Percentiles rank a stretch among this genome's conserved stretches.
phyloP scores from a whole-genome alignment of 441 rosid species.

The Aquilaria agallochum region DNA sequence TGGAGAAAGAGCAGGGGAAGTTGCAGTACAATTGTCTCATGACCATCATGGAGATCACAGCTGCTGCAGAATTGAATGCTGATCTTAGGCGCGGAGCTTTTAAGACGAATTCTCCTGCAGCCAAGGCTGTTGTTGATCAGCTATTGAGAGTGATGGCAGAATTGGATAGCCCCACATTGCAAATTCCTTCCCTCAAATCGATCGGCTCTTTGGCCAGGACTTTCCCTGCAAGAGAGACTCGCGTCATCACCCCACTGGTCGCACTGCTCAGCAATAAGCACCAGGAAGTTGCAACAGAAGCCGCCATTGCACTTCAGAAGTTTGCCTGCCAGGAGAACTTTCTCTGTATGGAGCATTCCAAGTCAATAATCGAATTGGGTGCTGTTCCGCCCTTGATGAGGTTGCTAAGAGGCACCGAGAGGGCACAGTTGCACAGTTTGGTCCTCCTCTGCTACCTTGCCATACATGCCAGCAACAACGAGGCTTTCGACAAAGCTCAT shows the following conservation, averaged over 20 bases:
- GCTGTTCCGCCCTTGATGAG: slow-evolving; percentile 42
- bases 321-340: slow-evolving; percentile 46
- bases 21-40: slow-evolving; percentile 54
- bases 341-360: slow-evolving; percentile 44
- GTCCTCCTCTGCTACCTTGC: slow-evolving; percentile 55
- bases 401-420: slow-evolving; percentile 38
- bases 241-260: slow-evolving; percentile 48
- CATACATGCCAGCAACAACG: slow-evolving; percentile 36
- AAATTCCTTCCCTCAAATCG: slow-evolving; percentile 46
- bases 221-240: slow-evolving; percentile 60
- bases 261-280: slow-evolving; percentile 33
- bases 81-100: slow-evolving; percentile 64
- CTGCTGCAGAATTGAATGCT: slow-evolving; percentile 51
- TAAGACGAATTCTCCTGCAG: slow-evolving; percentile 63
- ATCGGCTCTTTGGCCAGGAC: slow-evolving; percentile 64
- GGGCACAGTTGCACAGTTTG: slow-evolving; percentile 40
- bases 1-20: slow-evolving; percentile 49
- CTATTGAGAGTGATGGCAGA: slow-evolving; percentile 46
- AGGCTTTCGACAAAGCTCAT: slow-evolving; percentile 50
- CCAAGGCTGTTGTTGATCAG: slow-evolving; percentile 63
- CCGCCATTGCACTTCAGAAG: slow-evolving; percentile 52
- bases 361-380: slow-evolving; percentile 40
- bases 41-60: slow-evolving; percentile 63
- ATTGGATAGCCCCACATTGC: slow-evolving; percentile 32
- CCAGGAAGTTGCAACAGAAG: slow-evolving; percentile 41